These are phyloP conservation scores for Elymus sibiricus DNA, from an alignment of 176 grass and related monocot species.

Conservation along the genomic window DNA sequence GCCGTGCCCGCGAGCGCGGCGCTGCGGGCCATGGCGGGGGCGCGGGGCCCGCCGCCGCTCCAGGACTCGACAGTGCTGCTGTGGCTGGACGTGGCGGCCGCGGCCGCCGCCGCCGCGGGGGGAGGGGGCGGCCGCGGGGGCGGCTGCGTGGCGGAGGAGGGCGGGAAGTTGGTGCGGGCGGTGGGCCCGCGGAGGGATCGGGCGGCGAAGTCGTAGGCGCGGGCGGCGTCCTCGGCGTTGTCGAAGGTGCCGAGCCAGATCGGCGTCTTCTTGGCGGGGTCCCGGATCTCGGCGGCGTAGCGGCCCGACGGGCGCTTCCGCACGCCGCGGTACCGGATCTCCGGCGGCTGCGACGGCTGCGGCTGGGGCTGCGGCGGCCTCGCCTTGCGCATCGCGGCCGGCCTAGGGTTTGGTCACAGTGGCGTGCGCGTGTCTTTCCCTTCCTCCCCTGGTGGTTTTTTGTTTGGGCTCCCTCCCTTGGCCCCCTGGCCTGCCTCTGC, in stretches of 20 bases:
- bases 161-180: conserved; percentile 67
- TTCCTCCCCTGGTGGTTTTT: background rate
- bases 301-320: conserved; percentile 67
- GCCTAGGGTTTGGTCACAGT: no score
- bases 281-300: conserved; percentile 90
- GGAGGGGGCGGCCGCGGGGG: background rate
- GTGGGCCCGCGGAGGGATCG: conserved; percentile 51
- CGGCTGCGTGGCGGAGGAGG: background rate
- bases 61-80: conserved; percentile 89
- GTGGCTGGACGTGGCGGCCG: conserved; percentile 62
- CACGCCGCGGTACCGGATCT: conserved; percentile 82
- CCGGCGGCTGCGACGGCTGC: conserved; percentile 17
- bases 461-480: background rate
- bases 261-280: conserved; percentile 72
- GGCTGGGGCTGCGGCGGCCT: conserved; percentile 24
- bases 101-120: background rate
- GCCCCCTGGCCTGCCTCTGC: no score
- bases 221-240: conserved; percentile 77
- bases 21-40: conserved; percentile 12
- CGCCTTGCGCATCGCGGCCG: conserved; percentile 40
- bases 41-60: conserved; percentile 44
- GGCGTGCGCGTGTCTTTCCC: background rate
- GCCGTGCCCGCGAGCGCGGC: conserved; percentile 1
- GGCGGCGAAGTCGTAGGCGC: conserved; percentile 77
- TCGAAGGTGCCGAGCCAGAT: conserved; percentile 85